These are phyloP conservation scores for Alternaria alternata DNA, from an alignment of 2,329 filamentous ascomycete genomes.

Conservation along the genomic window DNA sequence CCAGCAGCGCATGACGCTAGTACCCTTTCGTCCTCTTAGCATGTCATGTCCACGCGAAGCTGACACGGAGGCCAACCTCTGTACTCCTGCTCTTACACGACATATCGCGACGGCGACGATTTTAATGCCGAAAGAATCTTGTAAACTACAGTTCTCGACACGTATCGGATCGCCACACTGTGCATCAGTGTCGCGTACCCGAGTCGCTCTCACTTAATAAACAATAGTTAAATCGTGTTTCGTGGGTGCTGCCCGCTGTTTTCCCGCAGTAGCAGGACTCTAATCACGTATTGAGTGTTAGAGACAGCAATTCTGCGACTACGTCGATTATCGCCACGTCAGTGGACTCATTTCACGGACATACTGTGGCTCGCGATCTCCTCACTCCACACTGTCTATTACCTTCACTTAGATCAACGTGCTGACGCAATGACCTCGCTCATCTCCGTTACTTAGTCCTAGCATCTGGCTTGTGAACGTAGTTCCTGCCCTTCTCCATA, in stretches of 20 bases:
- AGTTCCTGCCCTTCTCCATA: background rate
- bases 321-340: background rate
- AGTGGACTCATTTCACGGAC: background rate
- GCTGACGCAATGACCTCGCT: background rate
- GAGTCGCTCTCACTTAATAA: background rate
- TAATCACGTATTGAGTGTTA: background rate
- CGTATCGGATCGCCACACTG: background rate
- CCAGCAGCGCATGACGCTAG: background rate
- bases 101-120: background rate
- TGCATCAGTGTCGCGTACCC: background rate
- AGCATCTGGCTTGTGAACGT: background rate
- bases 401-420: background rate
- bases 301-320: background rate
- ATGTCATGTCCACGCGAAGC: background rate
- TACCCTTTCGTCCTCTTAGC: background rate
- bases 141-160: background rate
- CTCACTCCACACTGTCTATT: rapidly evolving
- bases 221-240: too few species aligned
- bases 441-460: background rate
- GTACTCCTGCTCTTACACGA: background rate
- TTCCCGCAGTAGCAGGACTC: background rate
- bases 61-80: background rate
- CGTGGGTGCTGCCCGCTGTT: too few species aligned
- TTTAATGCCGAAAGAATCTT: background rate
- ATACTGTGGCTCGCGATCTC: background rate